A percentile compares a stretch with the other conserved stretches of the same genome.
Evolutionary conservation across 768 basidiomycete genomes (phyloP).

Genomic region (Rhodotorula kratochvilovae): DNA sequence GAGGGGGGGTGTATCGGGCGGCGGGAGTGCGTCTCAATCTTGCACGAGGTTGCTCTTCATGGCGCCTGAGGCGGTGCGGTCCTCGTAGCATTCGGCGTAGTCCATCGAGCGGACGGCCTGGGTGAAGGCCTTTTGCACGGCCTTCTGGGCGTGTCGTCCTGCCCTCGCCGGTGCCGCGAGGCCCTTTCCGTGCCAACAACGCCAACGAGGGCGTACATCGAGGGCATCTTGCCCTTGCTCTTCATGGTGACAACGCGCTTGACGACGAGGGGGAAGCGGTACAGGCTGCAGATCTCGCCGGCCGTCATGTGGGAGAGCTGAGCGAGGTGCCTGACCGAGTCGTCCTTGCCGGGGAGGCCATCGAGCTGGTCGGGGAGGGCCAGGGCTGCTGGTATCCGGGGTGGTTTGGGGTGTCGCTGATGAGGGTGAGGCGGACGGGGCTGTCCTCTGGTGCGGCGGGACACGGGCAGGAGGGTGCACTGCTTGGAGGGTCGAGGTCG

Average conservation of each 20-base stretch:
- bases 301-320: constrained; percentile 45
- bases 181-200: constrained; percentile 77
- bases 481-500: constrained; percentile 30
- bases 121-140: constrained; percentile 58
- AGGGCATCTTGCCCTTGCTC: constrained; percentile 80
- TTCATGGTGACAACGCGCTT: constrained; percentile 78
- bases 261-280: constrained; percentile 47
- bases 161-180: constrained; percentile 73
- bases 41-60: constrained; percentile 72
- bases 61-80: constrained; percentile 90
- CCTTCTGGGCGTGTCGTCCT: constrained; percentile 59
- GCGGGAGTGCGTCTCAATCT: constrained; percentile 63
- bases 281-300: constrained; percentile 47
- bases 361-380: constrained; percentile 30
- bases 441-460: background rate
- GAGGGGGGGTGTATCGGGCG: constrained; percentile 46
- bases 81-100: constrained; percentile 86
- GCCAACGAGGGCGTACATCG: constrained; percentile 61
- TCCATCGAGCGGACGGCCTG: constrained; percentile 84
- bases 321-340: constrained; percentile 31
- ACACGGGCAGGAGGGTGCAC: background rate
- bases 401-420: constrained; percentile 30
- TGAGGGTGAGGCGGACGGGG: constrained; percentile 10
- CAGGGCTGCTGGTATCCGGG: constrained; percentile 20
- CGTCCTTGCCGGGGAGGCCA: constrained; percentile 36